Percentiles rank a stretch among this genome's conserved stretches.
Conservation (phyloP, 2,329 filamentous ascomycete species). For the Paraphaeosphaeria sporulosa region DNA sequence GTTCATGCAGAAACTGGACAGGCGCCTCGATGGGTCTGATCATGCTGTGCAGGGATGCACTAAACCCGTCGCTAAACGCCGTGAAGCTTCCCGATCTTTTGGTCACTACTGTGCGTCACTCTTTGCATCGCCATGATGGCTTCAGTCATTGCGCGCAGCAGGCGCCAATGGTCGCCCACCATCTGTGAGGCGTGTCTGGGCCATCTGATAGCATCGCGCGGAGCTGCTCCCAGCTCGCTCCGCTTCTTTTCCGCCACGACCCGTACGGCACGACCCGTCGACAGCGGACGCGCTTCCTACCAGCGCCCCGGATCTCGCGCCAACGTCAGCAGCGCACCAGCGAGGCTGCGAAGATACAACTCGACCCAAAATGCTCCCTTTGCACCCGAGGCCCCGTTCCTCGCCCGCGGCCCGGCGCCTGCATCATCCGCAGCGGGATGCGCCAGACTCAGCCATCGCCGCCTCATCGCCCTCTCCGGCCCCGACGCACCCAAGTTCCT, state of each 20-base stretch:
- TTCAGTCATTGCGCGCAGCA: slow-evolving; percentile 8
- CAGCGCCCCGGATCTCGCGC: neutral
- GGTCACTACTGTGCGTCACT: slow-evolving; percentile 18
- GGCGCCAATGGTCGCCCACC: slow-evolving; percentile 16
- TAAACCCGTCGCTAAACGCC: slow-evolving; percentile 21
- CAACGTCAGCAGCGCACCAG: neutral
- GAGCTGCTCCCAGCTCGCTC: neutral
- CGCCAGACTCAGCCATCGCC: slow-evolving; percentile 71
- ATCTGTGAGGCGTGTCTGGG: slow-evolving; percentile 33
- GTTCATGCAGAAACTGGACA: neutral
- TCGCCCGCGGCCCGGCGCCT: slow-evolving; percentile 27
- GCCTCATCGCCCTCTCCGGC: slow-evolving; percentile 80
- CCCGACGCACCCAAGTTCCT: slow-evolving; percentile 83
- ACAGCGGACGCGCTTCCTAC: neutral
- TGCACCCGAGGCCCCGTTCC: slow-evolving; percentile 10
- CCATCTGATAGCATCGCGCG: slow-evolving; percentile 13
- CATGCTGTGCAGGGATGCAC: neutral
- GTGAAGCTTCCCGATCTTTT: slow-evolving; percentile 18
- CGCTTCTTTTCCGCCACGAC: slow-evolving; percentile 13
- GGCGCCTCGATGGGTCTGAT: too few relatives aligned
- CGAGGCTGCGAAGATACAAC: neutral
- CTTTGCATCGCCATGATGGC: slow-evolving; percentile 22
- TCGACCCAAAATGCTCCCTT: slow-evolving; percentile 31
- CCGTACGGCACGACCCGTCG: neutral
- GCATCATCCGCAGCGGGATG: slow-evolving; percentile 54